A percentile compares a stretch with the other conserved stretches of the same genome.
Conservation (phyloP, 805 yeast genomes). For the Pichia membranifaciens region DNA sequence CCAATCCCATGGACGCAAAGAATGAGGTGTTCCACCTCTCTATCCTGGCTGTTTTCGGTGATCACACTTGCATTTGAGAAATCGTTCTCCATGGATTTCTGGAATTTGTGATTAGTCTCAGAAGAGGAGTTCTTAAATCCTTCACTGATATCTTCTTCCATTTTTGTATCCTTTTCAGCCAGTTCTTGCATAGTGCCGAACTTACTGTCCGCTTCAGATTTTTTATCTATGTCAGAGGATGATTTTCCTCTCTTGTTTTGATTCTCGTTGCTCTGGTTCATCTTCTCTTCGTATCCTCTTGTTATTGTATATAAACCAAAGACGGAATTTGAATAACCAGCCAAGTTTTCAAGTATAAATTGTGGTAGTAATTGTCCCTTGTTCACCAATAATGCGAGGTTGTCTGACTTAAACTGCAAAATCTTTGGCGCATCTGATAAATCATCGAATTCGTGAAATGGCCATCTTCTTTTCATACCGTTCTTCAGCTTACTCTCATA, state of each 20-base stretch:
- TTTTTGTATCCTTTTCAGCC: background rate
- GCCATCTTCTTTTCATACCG: slow-evolving; percentile 21
- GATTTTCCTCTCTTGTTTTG: slow-evolving; percentile 6
- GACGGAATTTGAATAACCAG: slow-evolving; percentile 22
- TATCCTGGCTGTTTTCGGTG: slow-evolving; percentile 33
- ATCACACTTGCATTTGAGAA: slow-evolving; percentile 40
- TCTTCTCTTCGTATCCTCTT: slow-evolving; percentile 38
- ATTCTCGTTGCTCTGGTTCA: slow-evolving; percentile 5
- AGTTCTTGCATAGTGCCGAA: background rate
- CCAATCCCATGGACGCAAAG: slow-evolving; percentile 96
- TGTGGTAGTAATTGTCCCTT: slow-evolving; percentile 25
- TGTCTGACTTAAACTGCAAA: slow-evolving; percentile 23
- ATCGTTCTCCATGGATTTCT: slow-evolving; percentile 46
- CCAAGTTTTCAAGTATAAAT: slow-evolving; percentile 24
- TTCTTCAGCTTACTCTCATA: slow-evolving; percentile 18
- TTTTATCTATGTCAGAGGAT: background rate
- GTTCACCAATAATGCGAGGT: slow-evolving; percentile 23
- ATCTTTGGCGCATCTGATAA: slow-evolving; percentile 25
- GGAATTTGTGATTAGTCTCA: slow-evolving; percentile 30
- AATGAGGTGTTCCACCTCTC: slow-evolving; percentile 52
- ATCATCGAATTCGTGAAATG: slow-evolving; percentile 21
- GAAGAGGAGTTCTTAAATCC: background rate
- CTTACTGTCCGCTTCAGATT: background rate
- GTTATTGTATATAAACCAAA: slow-evolving; percentile 45
- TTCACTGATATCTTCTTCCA: background rate